Base-by-base conservation (phyloP, 768 basidiomycete genomes). In the Amanita rubescens region DNA sequence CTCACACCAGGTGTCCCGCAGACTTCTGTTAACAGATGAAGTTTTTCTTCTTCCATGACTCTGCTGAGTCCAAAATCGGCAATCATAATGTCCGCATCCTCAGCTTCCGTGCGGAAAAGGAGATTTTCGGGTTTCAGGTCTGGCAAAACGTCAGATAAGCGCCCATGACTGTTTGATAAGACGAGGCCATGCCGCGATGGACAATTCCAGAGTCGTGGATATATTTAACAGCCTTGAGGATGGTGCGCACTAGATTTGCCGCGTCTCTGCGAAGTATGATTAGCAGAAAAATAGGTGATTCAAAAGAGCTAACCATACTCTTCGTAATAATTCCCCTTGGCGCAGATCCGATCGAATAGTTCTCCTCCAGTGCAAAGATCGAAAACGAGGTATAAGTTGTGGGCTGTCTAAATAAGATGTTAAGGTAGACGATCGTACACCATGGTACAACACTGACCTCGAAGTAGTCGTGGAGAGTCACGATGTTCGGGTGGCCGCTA, bases 71-170 rank as follows among this genome's bases (percentile, higher is more conserved):
- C 95, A 66, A 99, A 99, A 69, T 99, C 95, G 0, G 95, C 95
- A 54, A 99, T 85, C 85, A 96, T 90, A 62, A 99, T 86, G 63
- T 95, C 94, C 14, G 94, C 86, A 38, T 92, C 90, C 67, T 97
- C 94, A 5, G 80, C 86, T 59, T 80, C 78, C 14, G 87, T 85
- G 54, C 90, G 85, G 84, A 98, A 99, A 30, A 99, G 77, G 20
- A 99, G 80, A 71, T 99, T 99, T 73, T 99, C 95, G 3, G 95
- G 95, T 70, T 99, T 99, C 57, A 99, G 72, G 64, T 99, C 94
- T 88, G 10, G 25, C 54, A 24, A n/a, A 15, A 27, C 15, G 24
- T 14, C 12, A 46, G 4, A 7, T 22, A 19, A 27, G 47, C 37
- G n/a, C 30, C 41, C 35, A 20, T 3, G 27, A 19, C 11, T 8